Evolutionary conservation across 1,139 yeast genomes (phyloP).

Genomic region (Tardiomyces blankii): DNA sequence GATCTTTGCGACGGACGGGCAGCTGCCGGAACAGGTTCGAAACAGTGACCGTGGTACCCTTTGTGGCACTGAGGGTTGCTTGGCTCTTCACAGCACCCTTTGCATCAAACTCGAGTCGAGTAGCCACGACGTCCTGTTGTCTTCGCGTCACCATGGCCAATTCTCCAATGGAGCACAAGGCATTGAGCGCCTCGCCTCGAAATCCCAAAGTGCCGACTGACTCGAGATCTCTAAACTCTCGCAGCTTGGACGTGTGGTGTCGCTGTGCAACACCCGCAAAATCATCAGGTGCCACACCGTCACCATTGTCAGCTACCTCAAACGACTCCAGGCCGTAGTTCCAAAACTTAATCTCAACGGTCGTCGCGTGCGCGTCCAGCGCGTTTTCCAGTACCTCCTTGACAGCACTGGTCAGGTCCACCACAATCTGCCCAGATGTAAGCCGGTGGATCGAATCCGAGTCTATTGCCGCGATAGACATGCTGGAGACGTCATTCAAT

Average conservation of each 20-base stretch:
- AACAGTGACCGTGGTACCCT: constrained; percentile 45
- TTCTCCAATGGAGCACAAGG: constrained; percentile 12
- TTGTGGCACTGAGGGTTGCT: constrained; percentile 8
- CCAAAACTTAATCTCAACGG: constrained; percentile 52
- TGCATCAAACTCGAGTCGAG: constrained; percentile 4
- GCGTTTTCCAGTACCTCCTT: constrained; percentile 85
- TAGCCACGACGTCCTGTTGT: constrained; percentile 2
- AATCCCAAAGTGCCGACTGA: constrained; percentile 28
- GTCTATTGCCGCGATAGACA: constrained; percentile 28
- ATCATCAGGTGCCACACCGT: constrained; percentile 47
- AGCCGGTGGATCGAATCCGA: constrained; percentile 50
- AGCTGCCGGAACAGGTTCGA: constrained; percentile 39
- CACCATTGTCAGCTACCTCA: constrained; percentile 41
- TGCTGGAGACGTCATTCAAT: not conserved
- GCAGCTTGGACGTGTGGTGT: constrained; percentile 73
- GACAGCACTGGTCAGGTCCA: constrained; percentile 62
- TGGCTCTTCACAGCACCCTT: constrained; percentile 5
- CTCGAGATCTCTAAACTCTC: constrained; percentile 42
- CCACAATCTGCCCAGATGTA: constrained; percentile 89
- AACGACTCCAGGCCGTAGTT: constrained; percentile 67
- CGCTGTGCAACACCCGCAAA: constrained; percentile 52
- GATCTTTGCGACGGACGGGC: constrained; percentile 62
- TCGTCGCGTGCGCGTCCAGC: constrained; percentile 63
- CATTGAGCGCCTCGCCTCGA: constrained; percentile 21
- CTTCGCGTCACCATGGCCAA: not conserved